These are phyloP conservation scores for Leucogyrophana mollusca DNA, from an alignment of 768 basidiomycete genomes.

Conservation along the genomic window DNA sequence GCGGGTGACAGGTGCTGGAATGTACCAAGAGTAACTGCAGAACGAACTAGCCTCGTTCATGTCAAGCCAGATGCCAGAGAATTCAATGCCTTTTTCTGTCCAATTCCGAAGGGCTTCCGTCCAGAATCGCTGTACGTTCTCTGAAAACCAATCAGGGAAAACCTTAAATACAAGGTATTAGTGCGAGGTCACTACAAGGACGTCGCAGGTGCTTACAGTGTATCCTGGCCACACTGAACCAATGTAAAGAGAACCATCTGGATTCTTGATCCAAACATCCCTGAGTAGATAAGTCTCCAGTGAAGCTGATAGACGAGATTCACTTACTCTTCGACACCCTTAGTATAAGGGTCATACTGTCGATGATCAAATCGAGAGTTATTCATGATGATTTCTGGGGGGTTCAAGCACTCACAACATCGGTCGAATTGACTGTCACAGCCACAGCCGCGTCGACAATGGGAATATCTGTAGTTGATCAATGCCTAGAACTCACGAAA, in stretches of 20 bases:
- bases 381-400: not conserved
- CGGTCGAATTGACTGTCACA: slow-evolving; percentile 50
- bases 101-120: slow-evolving; percentile 52
- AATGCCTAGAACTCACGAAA: not conserved
- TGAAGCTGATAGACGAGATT: not conserved
- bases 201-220: slow-evolving; percentile 41
- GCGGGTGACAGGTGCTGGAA: not conserved
- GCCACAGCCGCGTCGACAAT: slow-evolving; percentile 63
- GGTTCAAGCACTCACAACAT: slow-evolving; percentile 42
- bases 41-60: slow-evolving; percentile 65
- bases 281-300: slow-evolving; percentile 23
- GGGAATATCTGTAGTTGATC: slow-evolving; percentile 46
- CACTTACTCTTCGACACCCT: slow-evolving; percentile 56
- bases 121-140: slow-evolving; percentile 51
- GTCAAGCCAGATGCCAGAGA: slow-evolving; percentile 59
- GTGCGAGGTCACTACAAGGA: not conserved
- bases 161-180: slow-evolving; percentile 25
- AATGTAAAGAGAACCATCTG: slow-evolving; percentile 62
- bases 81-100: slow-evolving; percentile 44
- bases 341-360: slow-evolving; percentile 67
- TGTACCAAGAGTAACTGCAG: slow-evolving; percentile 52
- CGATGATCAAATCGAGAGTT: not conserved
- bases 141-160: slow-evolving; percentile 54
- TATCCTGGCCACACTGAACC: slow-evolving; percentile 77
- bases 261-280: slow-evolving; percentile 65